These are phyloP conservation scores for Leishmania turanica DNA, from an alignment of 208 protist genomes.

Conservation along the genomic window DNA sequence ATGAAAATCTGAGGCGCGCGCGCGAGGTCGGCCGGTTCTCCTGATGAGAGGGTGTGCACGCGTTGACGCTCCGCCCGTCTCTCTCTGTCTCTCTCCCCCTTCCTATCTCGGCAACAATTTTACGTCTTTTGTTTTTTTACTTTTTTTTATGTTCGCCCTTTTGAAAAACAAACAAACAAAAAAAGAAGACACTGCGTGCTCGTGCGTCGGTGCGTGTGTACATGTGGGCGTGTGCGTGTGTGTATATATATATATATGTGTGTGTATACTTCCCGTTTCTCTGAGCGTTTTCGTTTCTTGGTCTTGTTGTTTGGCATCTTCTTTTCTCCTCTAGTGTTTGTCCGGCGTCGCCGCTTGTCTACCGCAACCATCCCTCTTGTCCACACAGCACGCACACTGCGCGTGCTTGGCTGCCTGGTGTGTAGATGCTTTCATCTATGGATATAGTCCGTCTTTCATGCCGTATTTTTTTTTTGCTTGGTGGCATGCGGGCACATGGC, in stretches of 20 bases:
- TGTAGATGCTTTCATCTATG: neutral
- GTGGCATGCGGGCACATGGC: neutral
- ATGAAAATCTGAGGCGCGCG: too few species aligned
- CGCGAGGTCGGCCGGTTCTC: neutral
- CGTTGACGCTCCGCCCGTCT: too few species aligned
- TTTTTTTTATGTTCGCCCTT: too few species aligned
- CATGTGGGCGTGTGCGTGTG: neutral
- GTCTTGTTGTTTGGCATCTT: neutral
- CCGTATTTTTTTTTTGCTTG: neutral
- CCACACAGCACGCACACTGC: neutral
- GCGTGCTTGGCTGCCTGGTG: neutral
- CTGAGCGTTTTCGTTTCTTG: neutral
- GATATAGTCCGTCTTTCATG: neutral
- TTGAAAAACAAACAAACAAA: too few species aligned
- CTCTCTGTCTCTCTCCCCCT: too few species aligned
- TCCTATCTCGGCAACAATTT: too few species aligned
- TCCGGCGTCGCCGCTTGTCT: neutral
- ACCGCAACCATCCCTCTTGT: neutral
- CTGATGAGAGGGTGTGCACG: neutral
- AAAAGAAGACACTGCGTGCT: neutral
- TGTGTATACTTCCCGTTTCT: neutral
- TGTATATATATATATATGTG: neutral
- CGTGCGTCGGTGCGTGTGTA: neutral
- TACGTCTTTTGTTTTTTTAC: too few species aligned
- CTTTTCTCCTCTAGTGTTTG: neutral